Evolutionary conservation across 2,329 filamentous ascomycete genomes (phyloP).

Genomic region (Paracorniculantispora psalliotae): DNA sequence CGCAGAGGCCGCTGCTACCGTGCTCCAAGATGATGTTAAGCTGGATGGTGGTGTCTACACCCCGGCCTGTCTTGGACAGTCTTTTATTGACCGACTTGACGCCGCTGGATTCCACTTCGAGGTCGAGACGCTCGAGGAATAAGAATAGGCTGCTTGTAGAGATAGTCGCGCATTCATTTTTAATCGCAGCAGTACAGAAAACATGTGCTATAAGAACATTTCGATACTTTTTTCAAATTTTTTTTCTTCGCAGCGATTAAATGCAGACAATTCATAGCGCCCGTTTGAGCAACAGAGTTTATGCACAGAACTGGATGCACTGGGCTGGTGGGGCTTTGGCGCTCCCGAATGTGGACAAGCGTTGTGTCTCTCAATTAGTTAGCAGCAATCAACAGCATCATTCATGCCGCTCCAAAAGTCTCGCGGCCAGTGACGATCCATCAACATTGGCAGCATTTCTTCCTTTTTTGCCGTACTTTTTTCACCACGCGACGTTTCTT

Average conservation of each 20-base stretch:
- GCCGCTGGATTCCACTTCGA: constrained; percentile 60
- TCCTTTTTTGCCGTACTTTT: background rate
- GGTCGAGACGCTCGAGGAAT: constrained; percentile 31
- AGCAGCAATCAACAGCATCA: constrained; percentile 1
- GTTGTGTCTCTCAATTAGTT: background rate
- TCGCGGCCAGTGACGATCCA: constrained; percentile 10
- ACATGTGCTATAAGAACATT: background rate
- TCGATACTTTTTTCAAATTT: background rate
- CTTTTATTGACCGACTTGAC: constrained; percentile 58
- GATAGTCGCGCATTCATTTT: background rate
- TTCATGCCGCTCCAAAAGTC: constrained; percentile 1
- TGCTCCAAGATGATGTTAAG: constrained; percentile 57
- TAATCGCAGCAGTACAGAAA: background rate
- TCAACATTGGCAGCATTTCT: background rate
- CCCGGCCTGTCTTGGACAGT: constrained; percentile 64
- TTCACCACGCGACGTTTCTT: background rate
- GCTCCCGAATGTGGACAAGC: constrained; percentile 6
- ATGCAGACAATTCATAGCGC: too few relatives aligned
- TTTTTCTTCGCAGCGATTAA: background rate
- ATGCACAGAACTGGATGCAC: background rate
- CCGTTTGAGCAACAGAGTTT: too few relatives aligned
- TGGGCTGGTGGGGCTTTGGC: background rate
- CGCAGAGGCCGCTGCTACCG: constrained; percentile 58
- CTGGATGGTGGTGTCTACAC: constrained; percentile 66
- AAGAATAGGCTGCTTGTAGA: background rate